phyloP scores from a whole-genome alignment of 1,284 basidiomycete species.

The Sporisorium iseilematis-ciliati region DNA sequence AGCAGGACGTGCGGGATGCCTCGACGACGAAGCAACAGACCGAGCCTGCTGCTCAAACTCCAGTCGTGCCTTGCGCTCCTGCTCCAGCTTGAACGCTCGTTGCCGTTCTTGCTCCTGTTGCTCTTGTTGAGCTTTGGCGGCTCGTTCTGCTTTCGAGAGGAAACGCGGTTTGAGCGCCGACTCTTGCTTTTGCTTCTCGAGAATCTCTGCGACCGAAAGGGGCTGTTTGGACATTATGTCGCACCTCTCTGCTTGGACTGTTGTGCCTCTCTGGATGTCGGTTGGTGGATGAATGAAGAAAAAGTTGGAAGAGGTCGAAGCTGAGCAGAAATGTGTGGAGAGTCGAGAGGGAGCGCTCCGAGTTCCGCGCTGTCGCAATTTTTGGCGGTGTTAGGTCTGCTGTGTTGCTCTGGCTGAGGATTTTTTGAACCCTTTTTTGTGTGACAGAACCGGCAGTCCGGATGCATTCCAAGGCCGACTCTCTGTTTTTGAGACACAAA shows the following conservation, averaged over 20 bases:
- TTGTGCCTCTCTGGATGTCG: background rate
- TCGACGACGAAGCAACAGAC: constrained; percentile 23
- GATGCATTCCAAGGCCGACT: constrained; percentile 9
- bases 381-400: background rate
- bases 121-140: constrained; percentile 48
- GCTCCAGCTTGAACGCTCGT: constrained; percentile 73
- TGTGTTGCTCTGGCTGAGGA: background rate
- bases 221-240: constrained; percentile 45
- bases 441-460: constrained; percentile 1
- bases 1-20: background rate
- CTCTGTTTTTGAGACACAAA: background rate
- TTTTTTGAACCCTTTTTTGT: background rate
- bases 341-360: constrained; percentile 5
- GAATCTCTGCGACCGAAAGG: constrained; percentile 59
- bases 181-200: constrained; percentile 54
- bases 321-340: constrained; percentile 4
- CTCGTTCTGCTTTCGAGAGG: constrained; percentile 60
- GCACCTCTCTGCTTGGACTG: background rate
- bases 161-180: constrained; percentile 58
- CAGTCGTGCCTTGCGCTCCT: constrained; percentile 75
- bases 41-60: constrained; percentile 76
- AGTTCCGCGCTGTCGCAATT: background rate
- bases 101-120: constrained; percentile 33
- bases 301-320: background rate
- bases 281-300: background rate